phyloP scores from a whole-genome alignment of 2,329 filamentous ascomycete genomes.

The Zelopaecilomyces penicillatus region DNA sequence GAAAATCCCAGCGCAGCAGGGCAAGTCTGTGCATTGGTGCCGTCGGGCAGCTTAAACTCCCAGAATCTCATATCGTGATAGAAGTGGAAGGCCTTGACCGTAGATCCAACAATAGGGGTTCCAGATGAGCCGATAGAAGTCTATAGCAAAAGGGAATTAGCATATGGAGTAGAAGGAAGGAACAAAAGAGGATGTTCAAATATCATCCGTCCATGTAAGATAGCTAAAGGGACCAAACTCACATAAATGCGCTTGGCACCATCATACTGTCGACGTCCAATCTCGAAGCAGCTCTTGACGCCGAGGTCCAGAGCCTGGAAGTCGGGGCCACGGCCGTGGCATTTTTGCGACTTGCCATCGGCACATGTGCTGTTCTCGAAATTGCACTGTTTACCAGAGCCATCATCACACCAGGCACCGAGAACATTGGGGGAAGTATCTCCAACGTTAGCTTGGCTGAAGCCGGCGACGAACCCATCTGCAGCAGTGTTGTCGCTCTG shows the following conservation, averaged over 20 bases:
- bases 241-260: constrained; percentile 42
- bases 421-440: constrained; percentile 85
- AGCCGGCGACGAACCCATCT: constrained; percentile 74
- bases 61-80: constrained; percentile 76
- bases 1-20: constrained; percentile 84
- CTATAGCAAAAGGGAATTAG: constrained; percentile 27
- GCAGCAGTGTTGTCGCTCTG: constrained; percentile 45
- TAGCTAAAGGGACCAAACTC: constrained; percentile 11
- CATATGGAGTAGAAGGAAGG: not conserved
- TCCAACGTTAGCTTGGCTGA: constrained; percentile 84
- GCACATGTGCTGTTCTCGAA: constrained; percentile 78
- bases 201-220: too few species aligned
- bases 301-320: constrained; percentile 63
- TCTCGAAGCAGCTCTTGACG: constrained; percentile 65
- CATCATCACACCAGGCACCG: constrained; percentile 85
- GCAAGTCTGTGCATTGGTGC: constrained; percentile 63
- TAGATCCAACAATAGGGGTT: constrained; percentile 50
- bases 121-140: constrained; percentile 38
- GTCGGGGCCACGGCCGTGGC: constrained; percentile 65
- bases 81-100: constrained; percentile 75
- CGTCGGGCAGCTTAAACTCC: constrained; percentile 65
- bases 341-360: constrained; percentile 59
- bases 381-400: constrained; percentile 60
- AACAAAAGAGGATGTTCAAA: too few species aligned
- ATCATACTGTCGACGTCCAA: constrained; percentile 62